phyloP scores from a whole-genome alignment of 2,329 filamentous ascomycete species.

The Coccinonectria pachysandricola region DNA sequence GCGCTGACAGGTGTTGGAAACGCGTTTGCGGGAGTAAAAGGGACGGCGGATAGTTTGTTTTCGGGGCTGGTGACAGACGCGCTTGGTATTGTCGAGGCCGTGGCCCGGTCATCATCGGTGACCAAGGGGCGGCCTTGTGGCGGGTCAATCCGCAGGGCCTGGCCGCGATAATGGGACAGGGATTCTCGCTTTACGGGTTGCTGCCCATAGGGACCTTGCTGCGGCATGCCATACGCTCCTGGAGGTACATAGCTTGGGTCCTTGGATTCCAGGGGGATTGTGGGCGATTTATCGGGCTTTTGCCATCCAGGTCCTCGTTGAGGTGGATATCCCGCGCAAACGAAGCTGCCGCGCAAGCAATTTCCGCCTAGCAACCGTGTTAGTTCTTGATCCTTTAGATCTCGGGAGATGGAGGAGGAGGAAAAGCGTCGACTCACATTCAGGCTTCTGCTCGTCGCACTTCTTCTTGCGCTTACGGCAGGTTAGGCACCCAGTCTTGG shows the following conservation, averaged over 20 bases:
- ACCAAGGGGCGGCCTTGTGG: slow-evolving; percentile 46
- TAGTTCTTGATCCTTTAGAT: too few relatives aligned
- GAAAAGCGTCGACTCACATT: slow-evolving; percentile 70
- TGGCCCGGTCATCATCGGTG: slow-evolving; percentile 48
- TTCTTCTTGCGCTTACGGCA: slow-evolving; percentile 94
- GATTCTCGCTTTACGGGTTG: slow-evolving; percentile 43
- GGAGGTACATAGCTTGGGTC: slow-evolving; percentile 54
- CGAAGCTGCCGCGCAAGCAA: slow-evolving; percentile 79
- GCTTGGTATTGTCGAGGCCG: slow-evolving; percentile 49
- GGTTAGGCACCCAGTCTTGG: slow-evolving; percentile 91
- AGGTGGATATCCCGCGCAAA: slow-evolving; percentile 84
- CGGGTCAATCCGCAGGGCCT: slow-evolving; percentile 51
- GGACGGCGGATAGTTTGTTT: slow-evolving; percentile 50
- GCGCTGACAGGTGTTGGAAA: slow-evolving; percentile 56
- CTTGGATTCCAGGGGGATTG: slow-evolving; percentile 75
- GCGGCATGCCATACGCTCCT: slow-evolving; percentile 52
- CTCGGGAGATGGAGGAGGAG: too few relatives aligned
- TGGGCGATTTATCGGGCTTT: slow-evolving; percentile 61
- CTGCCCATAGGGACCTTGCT: slow-evolving; percentile 29
- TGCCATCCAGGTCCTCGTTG: slow-evolving; percentile 63
- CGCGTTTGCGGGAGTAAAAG: slow-evolving; percentile 43
- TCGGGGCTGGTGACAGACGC: slow-evolving; percentile 49
- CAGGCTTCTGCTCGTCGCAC: slow-evolving; percentile 87
- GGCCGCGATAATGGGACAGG: slow-evolving; percentile 49
- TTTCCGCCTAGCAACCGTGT: too few relatives aligned